Base-by-base conservation (phyloP, 495 filamentous ascomycete species). In the Penicillium riverlandense region DNA sequence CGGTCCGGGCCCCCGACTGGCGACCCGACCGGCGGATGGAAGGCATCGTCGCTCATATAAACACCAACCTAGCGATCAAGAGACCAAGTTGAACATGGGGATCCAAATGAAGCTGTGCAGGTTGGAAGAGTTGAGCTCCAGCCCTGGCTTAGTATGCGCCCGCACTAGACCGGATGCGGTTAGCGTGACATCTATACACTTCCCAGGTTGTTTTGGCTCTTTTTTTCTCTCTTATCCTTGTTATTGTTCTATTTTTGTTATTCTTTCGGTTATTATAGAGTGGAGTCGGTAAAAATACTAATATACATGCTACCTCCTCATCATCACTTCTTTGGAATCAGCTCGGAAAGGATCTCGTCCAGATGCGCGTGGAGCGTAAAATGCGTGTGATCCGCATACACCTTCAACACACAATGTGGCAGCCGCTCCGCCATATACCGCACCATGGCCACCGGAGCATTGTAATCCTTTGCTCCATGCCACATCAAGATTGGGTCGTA, bases 11-110 rank as follows among this genome's bases (percentile, higher is more conserved):
- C 22, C 61, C 55, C 40, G 56, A 56, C n/a, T 51, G 38, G 41
- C 69, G 69, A 27, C 44, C 59, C 8, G 69, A 72, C 47, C 66
- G 63, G 56, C 69, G 69, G 22, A 53, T 40, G 8, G 51, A 44
- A 40, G 63, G 36, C 65, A 67, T 69, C 10, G 22, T 22, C 22
- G 22, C 22, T 22, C 22, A 22, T 22, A 22, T 22, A 22, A 22
- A 22, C 22, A 6, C 22, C 22, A 22, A 22, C 2, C 22, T 4
- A 22, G 22, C 22, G 22, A 22, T 22, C 22, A 12, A 34, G 10
- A 34, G 32, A 12, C 32, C n/a, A 12, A 12, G 32, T 34, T 34
- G 32, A 34, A 34, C 10, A 34, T 7, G 32, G 32, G 32, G 32
- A 34, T 22, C 22, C 22, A 22, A 22, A 6, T 22, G 22, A 22